Conservation (phyloP, 257 asterid species). For the Handroanthus guayacan region DNA sequence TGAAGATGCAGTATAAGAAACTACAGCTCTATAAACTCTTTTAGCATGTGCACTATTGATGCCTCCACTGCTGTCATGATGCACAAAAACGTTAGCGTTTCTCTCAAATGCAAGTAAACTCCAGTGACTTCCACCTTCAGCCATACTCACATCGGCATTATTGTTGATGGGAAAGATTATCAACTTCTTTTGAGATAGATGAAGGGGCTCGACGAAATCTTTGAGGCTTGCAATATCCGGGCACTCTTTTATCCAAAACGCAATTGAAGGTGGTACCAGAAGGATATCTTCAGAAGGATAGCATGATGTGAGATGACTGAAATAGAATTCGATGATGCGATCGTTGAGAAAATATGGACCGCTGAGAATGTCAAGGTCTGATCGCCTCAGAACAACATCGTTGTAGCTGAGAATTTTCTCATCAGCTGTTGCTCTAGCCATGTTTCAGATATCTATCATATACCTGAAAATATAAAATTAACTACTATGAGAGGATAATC, state of each 20-base stretch:
- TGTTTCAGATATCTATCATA: constrained; percentile 21
- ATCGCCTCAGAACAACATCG: constrained; percentile 64
- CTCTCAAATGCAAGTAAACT: constrained; percentile 74
- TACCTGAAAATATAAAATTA: constrained; percentile 9
- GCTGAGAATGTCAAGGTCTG: constrained; percentile 63
- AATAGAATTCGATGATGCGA: constrained; percentile 72
- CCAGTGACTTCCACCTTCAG: constrained; percentile 90
- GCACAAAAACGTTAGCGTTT: constrained; percentile 60
- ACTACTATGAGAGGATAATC: not conserved
- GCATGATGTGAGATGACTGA: constrained; percentile 56
- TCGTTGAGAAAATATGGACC: constrained; percentile 67
- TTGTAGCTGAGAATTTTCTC: constrained; percentile 69
- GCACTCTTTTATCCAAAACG: constrained; percentile 79
- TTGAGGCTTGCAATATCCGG: constrained; percentile 52
- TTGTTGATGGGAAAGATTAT: constrained; percentile 81
- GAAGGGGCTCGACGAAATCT: constrained; percentile 74
- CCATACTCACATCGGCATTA: constrained; percentile 59
- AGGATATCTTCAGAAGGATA: constrained; percentile 55
- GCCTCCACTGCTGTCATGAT: constrained; percentile 70
- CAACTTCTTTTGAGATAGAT: constrained; percentile 57
- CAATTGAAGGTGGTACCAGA: constrained; percentile 63
- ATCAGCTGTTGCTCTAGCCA: constrained; percentile 42
- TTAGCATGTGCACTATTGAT: constrained; percentile 51
- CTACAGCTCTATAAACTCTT: constrained; percentile 52
- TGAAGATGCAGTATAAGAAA: constrained; percentile 32